A percentile compares a stretch with the other conserved stretches of the same genome.
Evolutionary conservation across 805 yeast genomes (phyloP).

Genomic region (Candida loeiensis): DNA sequence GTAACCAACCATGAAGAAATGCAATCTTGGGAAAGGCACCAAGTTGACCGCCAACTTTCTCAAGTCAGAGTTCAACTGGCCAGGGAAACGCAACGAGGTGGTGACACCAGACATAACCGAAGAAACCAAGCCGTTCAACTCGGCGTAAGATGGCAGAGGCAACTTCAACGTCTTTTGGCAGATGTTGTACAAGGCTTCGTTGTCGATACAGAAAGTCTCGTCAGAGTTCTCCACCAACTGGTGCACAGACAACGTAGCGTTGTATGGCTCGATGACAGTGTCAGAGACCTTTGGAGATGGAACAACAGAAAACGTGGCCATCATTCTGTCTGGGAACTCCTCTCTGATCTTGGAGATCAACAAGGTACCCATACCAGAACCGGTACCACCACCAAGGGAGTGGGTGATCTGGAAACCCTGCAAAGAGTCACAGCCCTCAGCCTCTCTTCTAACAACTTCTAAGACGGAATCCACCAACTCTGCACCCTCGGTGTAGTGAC

Average conservation of each 20-base stretch:
- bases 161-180: slow-evolving; percentile 83
- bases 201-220: slow-evolving; percentile 93
- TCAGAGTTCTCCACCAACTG: slow-evolving; percentile 88
- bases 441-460: slow-evolving; percentile 90
- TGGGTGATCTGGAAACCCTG: slow-evolving; percentile 88
- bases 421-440: slow-evolving; percentile 86
- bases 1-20: slow-evolving; percentile 92
- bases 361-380: slow-evolving; percentile 94
- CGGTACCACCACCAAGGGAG: slow-evolving; percentile 77
- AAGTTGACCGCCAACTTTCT: slow-evolving; percentile 91
- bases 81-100: slow-evolving; percentile 90
- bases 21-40: slow-evolving; percentile 93
- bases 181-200: slow-evolving; percentile 88
- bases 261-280: slow-evolving; percentile 93
- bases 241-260: slow-evolving; percentile 86
- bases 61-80: slow-evolving; percentile 89
- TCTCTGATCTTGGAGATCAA: slow-evolving; percentile 82
- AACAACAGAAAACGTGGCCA: slow-evolving; percentile 90
- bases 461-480: slow-evolving; percentile 86
- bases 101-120: slow-evolving; percentile 95
- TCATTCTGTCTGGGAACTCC: slow-evolving; percentile 93
- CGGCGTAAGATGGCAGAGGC: slow-evolving; percentile 72
- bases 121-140: slow-evolving; percentile 78
- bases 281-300: slow-evolving; percentile 91
- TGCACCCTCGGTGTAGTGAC: slow-evolving; percentile 95